These are phyloP conservation scores for Neofusicoccum sp. DNA, from an alignment of 2,329 filamentous ascomycete genomes.

Conservation along the genomic window DNA sequence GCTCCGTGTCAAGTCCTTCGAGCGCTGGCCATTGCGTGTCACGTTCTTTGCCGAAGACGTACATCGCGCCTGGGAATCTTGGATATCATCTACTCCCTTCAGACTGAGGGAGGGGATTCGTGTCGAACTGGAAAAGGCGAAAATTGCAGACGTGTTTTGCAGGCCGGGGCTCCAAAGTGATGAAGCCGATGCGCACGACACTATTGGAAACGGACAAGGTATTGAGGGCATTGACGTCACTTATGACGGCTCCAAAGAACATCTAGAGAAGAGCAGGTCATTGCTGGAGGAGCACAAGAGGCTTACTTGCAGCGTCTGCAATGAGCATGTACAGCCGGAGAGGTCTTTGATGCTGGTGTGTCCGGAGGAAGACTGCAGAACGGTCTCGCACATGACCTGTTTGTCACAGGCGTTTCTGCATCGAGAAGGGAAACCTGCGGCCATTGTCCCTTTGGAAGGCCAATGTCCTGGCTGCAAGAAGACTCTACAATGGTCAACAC, in stretches of 20 bases:
- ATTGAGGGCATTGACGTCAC: constrained; percentile 51
- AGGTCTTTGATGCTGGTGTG: constrained; percentile 52
- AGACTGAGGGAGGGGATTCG: constrained; percentile 48
- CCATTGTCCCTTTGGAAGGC: constrained; percentile 66
- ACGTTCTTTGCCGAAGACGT: constrained; percentile 76
- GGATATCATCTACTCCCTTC: not conserved
- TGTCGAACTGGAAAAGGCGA: constrained; percentile 53
- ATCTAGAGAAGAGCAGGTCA: constrained; percentile 52
- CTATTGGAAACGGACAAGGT: constrained; percentile 25
- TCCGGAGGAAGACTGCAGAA: constrained; percentile 47
- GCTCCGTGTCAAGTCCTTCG: constrained; percentile 75
- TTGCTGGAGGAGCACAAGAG: constrained; percentile 21
- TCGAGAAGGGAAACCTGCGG: constrained; percentile 35
- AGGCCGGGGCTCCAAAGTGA: constrained; percentile 14
- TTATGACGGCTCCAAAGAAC: constrained; percentile 50
- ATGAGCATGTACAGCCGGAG: constrained; percentile 33
- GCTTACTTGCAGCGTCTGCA: constrained; percentile 52
- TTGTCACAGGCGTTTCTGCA: constrained; percentile 53
- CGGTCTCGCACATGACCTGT: constrained; percentile 56
- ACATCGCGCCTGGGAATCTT: constrained; percentile 64
- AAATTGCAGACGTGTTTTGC: not conserved
- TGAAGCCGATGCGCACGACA: constrained; percentile 21
- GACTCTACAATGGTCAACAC: constrained; percentile 66
- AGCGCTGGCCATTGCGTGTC: constrained; percentile 75
- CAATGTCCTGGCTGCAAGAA: constrained; percentile 68